Base-by-base conservation (phyloP, 73 alveolate species). In the Paramecium sexaurelia region DNA sequence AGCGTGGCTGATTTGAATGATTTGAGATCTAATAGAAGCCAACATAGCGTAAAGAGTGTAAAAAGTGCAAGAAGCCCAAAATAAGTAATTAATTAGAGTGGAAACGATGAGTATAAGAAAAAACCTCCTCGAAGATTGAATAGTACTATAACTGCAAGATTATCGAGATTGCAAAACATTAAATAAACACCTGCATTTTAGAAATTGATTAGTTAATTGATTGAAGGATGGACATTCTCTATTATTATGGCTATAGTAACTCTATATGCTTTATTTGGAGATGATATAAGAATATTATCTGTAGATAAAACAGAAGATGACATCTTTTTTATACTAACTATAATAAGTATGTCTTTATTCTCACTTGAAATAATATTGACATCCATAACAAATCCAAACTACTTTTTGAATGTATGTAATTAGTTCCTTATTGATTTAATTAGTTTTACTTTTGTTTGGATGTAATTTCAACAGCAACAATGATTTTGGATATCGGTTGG, bases 241-340 rank as follows among this genome's bases (percentile, higher is more conserved):
- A 67, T 88, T 0, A 78, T 90, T 45, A 94, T 96, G 98, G 94
- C 97, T 11, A 15, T 92, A 26, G 87, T 96, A 1, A 96, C 99
- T 29, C 85, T 96, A 2, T 96, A 96, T 85, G 99, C 99, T 6
- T 86, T 96, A 15, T 96, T 95, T 71, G 96, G 96, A 0, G 99
- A 96, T 89, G 98, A 96, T 86, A 24, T 96, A 19, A 37, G 99
- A 68, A 82, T 94, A 32, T 57, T 92, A 6, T 55, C 92, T 6
- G 84, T 85, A 10, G 47, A 17, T 17, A 91, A 91, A 78, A 90
- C 47, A 9, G 75, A 87, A 19, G 96, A 93, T 91, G 75, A 75
- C 37, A 35, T 40, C 17, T 93, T 93, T 43, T 91, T 45, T 36
- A 71, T 66, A 5, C 47, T 91, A 20, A 91, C 95, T 35, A 41